Conservation (phyloP, 1,139 yeast genomes). For the Kluyveromyces sp. region DNA sequence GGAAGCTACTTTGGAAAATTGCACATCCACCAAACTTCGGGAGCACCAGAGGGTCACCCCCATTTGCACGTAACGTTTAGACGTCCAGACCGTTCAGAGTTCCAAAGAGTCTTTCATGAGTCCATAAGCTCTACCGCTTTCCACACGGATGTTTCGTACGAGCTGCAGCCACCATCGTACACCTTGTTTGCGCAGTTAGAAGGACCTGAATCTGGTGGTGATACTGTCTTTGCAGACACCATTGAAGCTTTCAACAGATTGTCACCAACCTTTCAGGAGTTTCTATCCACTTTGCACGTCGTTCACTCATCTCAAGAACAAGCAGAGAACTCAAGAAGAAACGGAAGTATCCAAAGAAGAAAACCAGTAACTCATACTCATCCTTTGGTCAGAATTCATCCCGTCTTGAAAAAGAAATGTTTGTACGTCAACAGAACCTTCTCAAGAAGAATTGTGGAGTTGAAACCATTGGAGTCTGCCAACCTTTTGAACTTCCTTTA, state of each 20-base stretch:
- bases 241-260: constrained; percentile 63
- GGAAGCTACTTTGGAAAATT: constrained; percentile 61
- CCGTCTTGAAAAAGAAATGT: constrained; percentile 56
- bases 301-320: constrained; percentile 65
- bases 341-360: constrained; percentile 60
- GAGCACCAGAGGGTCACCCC: constrained; percentile 53
- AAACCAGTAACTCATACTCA: constrained; percentile 53
- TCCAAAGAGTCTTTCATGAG: constrained; percentile 34
- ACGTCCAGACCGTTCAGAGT: constrained; percentile 39
- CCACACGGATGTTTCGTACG: constrained; percentile 70
- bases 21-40: constrained; percentile 70
- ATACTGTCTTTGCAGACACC: constrained; percentile 61
- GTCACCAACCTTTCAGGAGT: constrained; percentile 52
- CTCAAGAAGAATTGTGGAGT: constrained; percentile 54
- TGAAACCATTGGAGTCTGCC: constrained; percentile 58
- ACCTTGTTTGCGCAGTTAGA: constrained; percentile 55
- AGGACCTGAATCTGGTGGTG: constrained; percentile 66
- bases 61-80: constrained; percentile 59
- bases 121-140: constrained; percentile 39
- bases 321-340: constrained; percentile 46
- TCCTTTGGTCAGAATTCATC: constrained; percentile 63
- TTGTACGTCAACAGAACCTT: constrained; percentile 56
- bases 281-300: constrained; percentile 52
- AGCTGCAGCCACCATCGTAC: constrained; percentile 60
- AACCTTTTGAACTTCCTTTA: constrained; percentile 48